Evolutionary conservation across 1,284 basidiomycete genomes (phyloP), one percentile per base, ranked within the genome.

Genomic region (Ganoderma lingzhi): DNA sequence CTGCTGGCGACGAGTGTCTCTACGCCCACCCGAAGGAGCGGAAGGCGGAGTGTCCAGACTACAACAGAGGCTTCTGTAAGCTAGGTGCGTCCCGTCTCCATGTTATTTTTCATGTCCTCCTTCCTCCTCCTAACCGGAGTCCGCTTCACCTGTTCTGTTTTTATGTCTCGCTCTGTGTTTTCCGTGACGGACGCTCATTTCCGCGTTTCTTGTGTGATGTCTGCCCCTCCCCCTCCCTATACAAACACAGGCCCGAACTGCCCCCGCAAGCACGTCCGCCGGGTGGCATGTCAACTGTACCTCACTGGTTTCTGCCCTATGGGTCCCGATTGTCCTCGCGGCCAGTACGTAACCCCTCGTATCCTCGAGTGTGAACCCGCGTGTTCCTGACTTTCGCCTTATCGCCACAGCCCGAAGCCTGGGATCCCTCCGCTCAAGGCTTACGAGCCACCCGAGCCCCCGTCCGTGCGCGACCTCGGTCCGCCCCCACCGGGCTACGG

Each of bases 21-120:
- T 99, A 99, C 80, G 93, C 96, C 32, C 98, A 99, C 82, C 96
- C 97, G n/a, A 96, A 96, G 76, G 95, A 97, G 78, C 88, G 94
- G 70, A 91, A 92, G 76, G 92, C 96, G 35, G 96, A 98, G 79
- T 99, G 98, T 79, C 96, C 96, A 62, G 95, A 97, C 80, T 99
- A 98, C 80, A 93, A 94, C 73, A 86, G 98, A 71, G 98, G 98
- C 0, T 99, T 99, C 80, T 99, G 98, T 81, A 93, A 91, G 78
- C 85, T 96, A 70, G 96, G 95, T 96, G 63, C 41, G 42, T 44
- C 60, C 23, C 23, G 8, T 62, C 23, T 41, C 44, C 41, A 53
- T 53, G 48, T 53, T 23, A 32, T 28, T 28, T 95, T 71, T 42
- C 37, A 39, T 37, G 39, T 39, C 35, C 71, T 28, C 14, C 71